These are phyloP conservation scores for Penicillium sp. DNA, from an alignment of 2,329 filamentous ascomycete species.

Conservation along the genomic window DNA sequence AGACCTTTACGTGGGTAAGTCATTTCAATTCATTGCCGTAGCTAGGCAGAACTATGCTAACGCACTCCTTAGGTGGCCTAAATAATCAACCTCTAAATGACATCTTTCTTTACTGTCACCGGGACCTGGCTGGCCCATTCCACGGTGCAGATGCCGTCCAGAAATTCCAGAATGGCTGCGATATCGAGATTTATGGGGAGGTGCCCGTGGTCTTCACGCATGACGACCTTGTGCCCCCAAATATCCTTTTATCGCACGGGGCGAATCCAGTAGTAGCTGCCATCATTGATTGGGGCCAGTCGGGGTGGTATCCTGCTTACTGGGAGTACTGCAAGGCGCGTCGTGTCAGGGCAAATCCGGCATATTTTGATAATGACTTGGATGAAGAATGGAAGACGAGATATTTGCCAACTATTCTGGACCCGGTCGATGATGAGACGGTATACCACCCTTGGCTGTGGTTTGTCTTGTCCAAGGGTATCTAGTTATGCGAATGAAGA, in stretches of 20 bases:
- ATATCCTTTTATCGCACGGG: neutral
- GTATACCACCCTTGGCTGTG: constrained; percentile 32
- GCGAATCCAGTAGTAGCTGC: constrained; percentile 13
- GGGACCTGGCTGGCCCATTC: neutral
- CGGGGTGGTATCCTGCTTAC: constrained; percentile 31
- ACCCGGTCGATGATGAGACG: constrained; percentile 30
- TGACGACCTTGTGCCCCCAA: neutral
- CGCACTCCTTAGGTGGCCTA: neutral
- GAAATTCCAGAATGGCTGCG: neutral
- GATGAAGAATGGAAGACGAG: constrained; percentile 30
- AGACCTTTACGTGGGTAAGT: constrained; percentile 23
- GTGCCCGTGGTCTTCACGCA: neutral
- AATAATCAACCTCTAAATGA: neutral
- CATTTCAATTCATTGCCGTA: constrained; percentile 1
- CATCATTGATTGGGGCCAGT: constrained; percentile 28
- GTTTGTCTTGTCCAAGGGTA: constrained; percentile 22
- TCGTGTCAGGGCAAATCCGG: constrained; percentile 18
- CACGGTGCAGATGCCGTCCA: neutral
- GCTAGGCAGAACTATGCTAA: neutral
- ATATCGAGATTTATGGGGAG: neutral
- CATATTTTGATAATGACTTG: constrained; percentile 18
- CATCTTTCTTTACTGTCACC: neutral
- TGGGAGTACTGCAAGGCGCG: constrained; percentile 32
- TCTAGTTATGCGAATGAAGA: no score
- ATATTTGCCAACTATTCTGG: constrained; percentile 31